Conservation (phyloP, 345 rosid species). For the Arabis alpina region DNA sequence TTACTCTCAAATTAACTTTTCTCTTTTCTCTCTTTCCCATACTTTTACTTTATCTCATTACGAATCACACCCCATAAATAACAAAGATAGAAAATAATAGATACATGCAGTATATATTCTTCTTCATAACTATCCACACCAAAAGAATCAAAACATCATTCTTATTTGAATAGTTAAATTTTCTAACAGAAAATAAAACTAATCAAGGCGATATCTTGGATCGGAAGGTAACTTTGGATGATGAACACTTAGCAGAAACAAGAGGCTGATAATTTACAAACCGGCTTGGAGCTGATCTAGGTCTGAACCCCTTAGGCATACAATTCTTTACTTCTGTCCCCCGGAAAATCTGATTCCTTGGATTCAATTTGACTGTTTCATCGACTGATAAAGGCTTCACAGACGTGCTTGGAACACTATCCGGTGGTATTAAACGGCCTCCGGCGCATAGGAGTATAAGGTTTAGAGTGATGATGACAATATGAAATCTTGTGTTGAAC, state of each 20-base stretch:
- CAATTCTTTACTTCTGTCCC: conserved; percentile 62
- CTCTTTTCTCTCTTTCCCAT: no score
- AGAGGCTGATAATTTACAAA: conserved; percentile 72
- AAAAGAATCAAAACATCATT: conserved; percentile 31
- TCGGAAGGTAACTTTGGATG: conserved; percentile 14
- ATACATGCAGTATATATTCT: conserved; percentile 10
- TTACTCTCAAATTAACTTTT: no score
- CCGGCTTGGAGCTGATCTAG: conserved; percentile 87
- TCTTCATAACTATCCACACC: conserved; percentile 15
- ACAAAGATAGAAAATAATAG: not conserved
- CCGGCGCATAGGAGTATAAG: conserved; percentile 27
- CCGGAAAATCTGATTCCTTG: conserved; percentile 47
- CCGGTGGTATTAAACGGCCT: conserved; percentile 51
- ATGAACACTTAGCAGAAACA: conserved; percentile 51
- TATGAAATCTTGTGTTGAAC: conserved; percentile 23
- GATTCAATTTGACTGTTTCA: conserved; percentile 51
- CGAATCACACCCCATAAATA: no score
- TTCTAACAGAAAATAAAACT: not conserved
- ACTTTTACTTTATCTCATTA: no score
- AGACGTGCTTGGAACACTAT: conserved; percentile 69
- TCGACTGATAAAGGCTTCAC: conserved; percentile 51
- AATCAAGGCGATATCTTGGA: conserved; percentile 40
- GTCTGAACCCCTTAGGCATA: conserved; percentile 79
- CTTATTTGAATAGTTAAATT: conserved; percentile 13
- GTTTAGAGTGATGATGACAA: conserved; percentile 33